phyloP scores from a whole-genome alignment of 78 protist species.

The Tieghemostelium lacteum region DNA sequence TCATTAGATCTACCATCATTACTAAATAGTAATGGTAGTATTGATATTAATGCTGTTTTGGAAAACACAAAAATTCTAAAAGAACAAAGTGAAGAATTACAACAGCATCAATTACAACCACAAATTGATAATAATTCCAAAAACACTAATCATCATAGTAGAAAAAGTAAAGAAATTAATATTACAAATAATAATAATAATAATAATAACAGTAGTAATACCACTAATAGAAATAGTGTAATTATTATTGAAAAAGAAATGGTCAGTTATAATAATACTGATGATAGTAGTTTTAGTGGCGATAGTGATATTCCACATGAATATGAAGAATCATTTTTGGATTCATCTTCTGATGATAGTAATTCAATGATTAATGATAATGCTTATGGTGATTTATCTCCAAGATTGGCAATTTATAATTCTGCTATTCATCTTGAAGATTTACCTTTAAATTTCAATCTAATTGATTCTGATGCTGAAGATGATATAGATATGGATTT shows the following conservation, averaged over 20 bases:
- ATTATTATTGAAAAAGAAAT: conserved; percentile 10
- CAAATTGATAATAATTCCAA: no score
- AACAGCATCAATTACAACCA: no score
- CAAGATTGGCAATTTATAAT: background rate
- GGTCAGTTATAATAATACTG: background rate
- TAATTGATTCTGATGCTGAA: background rate
- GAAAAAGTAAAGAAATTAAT: background rate
- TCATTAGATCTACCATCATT: background rate
- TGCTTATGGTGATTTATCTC: background rate
- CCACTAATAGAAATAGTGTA: background rate
- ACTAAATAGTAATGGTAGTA: background rate
- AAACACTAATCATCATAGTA: background rate
- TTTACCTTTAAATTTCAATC: conserved; percentile 23
- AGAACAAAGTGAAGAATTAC: no score
- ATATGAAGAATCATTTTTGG: background rate
- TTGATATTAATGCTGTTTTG: background rate
- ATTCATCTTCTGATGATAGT: conserved; percentile 17
- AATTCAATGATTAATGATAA: background rate
- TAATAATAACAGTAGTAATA: background rate
- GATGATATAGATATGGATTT: background rate
- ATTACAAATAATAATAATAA: no score
- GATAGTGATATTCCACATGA: background rate
- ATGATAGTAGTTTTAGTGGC: background rate
- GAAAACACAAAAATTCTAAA: background rate
- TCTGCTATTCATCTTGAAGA: conserved; percentile 27